Evolutionary conservation across 2,329 filamentous ascomycete genomes (phyloP).

Genomic region (Fusarium luffae): DNA sequence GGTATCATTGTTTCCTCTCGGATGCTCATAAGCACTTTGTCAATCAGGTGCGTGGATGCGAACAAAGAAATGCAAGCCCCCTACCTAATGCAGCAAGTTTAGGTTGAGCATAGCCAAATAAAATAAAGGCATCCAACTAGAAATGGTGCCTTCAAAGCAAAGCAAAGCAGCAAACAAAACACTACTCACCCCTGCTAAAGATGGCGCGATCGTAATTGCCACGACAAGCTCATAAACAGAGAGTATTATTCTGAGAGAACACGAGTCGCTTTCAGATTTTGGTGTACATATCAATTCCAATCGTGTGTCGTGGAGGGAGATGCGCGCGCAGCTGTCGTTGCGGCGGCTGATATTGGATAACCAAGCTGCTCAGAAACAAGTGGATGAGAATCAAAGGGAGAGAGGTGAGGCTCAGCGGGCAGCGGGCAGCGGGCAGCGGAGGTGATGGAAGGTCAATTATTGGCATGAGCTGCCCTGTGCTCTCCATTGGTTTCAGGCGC

Average conservation of each 20-base stretch:
- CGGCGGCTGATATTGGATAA: constrained; percentile 13
- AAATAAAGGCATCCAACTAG: not conserved
- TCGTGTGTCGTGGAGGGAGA: constrained; percentile 4
- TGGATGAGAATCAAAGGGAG: constrained; percentile 29
- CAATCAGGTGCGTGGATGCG: not conserved
- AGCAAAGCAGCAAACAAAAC: constrained; percentile 9
- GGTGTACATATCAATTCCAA: not conserved
- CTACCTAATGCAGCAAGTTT: no score
- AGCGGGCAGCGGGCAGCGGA: constrained; percentile 22
- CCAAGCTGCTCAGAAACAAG: constrained; percentile 27
- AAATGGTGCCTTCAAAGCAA: not conserved
- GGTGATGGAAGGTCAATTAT: constrained; percentile 19
- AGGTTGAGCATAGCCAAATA: not conserved
- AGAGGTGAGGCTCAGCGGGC: constrained; percentile 29
- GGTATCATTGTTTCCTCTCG: constrained; percentile 7
- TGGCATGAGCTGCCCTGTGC: constrained; percentile 26
- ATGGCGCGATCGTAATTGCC: constrained; percentile 34
- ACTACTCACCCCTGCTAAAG: constrained; percentile 31
- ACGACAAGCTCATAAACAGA: constrained; percentile 3
- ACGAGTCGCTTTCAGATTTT: not conserved
- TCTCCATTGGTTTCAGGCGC: constrained; percentile 32
- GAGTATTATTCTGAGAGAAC: not conserved
- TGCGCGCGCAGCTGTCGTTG: constrained; percentile 18
- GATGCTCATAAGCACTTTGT: not conserved
- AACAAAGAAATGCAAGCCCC: not conserved